These are phyloP conservation scores for Fusarium nodosum DNA, from an alignment of 2,329 filamentous ascomycete species.

Conservation along the genomic window DNA sequence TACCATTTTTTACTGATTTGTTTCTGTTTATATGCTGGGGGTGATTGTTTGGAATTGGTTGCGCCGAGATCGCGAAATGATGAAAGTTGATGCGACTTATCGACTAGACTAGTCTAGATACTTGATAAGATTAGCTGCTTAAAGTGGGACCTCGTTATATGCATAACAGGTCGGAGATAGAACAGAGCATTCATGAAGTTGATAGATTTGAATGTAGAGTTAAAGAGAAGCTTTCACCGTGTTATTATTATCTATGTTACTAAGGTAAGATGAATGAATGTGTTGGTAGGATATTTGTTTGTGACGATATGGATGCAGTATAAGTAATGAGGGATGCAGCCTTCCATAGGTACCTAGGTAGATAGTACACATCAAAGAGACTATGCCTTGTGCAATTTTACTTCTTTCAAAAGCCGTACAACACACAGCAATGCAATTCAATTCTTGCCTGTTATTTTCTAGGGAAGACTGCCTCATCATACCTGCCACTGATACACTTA, in stretches of 20 bases:
- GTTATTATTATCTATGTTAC: no score
- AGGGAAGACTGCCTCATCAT: background rate
- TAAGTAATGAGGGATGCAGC: background rate
- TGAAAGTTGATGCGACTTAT: slow-evolving; percentile 28
- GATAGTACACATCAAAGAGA: background rate
- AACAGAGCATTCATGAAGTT: background rate
- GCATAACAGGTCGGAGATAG: slow-evolving; percentile 10
- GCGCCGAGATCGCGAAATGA: slow-evolving; percentile 10
- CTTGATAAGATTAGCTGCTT: slow-evolving; percentile 7
- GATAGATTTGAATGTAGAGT: background rate
- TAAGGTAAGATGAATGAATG: background rate
- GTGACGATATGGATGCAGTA: background rate
- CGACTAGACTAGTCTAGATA: background rate
- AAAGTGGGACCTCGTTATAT: slow-evolving; percentile 24
- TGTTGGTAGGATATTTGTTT: background rate
- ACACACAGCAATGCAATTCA: no score
- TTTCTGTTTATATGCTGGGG: background rate
- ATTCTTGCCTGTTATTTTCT: background rate
- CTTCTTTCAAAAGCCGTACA: no score
- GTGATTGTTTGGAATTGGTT: slow-evolving; percentile 7
- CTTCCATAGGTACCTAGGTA: background rate
- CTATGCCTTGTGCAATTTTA: background rate
- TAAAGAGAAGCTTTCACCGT: background rate
- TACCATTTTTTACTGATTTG: slow-evolving; percentile 47
- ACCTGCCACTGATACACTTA: background rate